Base-by-base conservation (phyloP, 768 basidiomycete species). In the Phanerochaete carnosa region DNA sequence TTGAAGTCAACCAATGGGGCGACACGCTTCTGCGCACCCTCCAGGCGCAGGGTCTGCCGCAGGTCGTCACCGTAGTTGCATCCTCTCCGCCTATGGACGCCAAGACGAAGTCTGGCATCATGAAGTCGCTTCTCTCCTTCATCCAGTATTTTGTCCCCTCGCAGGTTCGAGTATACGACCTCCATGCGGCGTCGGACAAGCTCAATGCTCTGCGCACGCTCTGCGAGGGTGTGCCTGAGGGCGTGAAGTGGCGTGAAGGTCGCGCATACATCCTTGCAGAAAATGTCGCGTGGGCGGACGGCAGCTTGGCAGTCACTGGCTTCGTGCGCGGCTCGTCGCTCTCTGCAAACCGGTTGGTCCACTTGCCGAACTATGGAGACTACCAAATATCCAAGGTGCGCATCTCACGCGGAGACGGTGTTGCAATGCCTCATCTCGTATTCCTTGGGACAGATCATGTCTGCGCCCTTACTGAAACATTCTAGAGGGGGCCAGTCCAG, bases 91-190 rank as follows among this genome's bases (percentile, higher is more conserved):
- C 76, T 2, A 72, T 84, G 45, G 89, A 88, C 59, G 65, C 75
- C 5, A 94, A 94, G 74, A 75, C 83, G 32, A 85, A 84, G 30
- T 68, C 84, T 1, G 84, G 83, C 19, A 82, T 94, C 50, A 75
- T 93, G 58, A 95, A 93, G 75, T 97, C 94, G 1, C 80, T 98
- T 4, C 81, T 96, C 9, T 97, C 95, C 11, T 99, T 98, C 78
- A 87, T 95, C 59, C 88, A 89, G 64, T 98, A 98, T 75, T 99
- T 98, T 73, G 91, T 92, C 61, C 96, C 96, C 1, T 79, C 82
- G 25, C 89, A 95, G 67, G 76, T 80, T 8, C 82, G 88, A 33
- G 80, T 98, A 0, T 90, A 87, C 68, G 93, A 95, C 73, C 73
- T 94, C 49, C 79, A 85, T 57, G 72, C 75, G 0, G 67, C 79